Conservation (phyloP, 148 eudicot genomes). For the Drosera capensis region DNA sequence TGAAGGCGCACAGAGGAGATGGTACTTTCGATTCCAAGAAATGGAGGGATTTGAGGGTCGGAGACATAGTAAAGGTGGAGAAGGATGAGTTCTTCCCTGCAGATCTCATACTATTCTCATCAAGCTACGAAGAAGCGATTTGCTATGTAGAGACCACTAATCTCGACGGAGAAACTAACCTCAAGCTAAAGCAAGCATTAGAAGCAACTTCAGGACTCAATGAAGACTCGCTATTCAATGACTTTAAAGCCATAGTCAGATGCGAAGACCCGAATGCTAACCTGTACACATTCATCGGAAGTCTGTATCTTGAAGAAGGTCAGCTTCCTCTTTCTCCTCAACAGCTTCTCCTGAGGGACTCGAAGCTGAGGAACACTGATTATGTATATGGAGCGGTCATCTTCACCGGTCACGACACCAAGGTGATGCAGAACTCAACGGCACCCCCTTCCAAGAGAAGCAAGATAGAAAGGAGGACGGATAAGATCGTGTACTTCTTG, state of each 20-base stretch:
- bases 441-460: conserved; percentile 65
- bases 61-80: conserved; percentile 48
- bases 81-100: conserved; percentile 62
- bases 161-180: conserved; percentile 63
- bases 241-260: conserved; percentile 31
- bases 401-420: conserved; percentile 60
- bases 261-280: conserved; percentile 73
- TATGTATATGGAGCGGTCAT: conserved; percentile 47
- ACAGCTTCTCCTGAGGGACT: conserved; percentile 55
- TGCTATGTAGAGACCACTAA: conserved; percentile 68
- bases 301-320: conserved; percentile 22
- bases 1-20: conserved; percentile 23
- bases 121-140: conserved; percentile 50
- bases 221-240: conserved; percentile 25
- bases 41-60: conserved; percentile 47
- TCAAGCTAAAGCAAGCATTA: conserved; percentile 46
- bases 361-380: conserved; percentile 52
- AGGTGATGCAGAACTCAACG: conserved; percentile 51
- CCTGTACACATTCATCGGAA: conserved; percentile 51
- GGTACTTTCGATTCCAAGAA: conserved; percentile 25
- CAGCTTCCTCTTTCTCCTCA: conserved; percentile 31
- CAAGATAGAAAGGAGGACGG: conserved; percentile 44
- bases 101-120: conserved; percentile 50
- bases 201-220: conserved; percentile 29
- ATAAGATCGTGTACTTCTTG: conserved; percentile 34